phyloP scores from a whole-genome alignment of 768 basidiomycete genomes.

The Rhodotorula babjevae region DNA sequence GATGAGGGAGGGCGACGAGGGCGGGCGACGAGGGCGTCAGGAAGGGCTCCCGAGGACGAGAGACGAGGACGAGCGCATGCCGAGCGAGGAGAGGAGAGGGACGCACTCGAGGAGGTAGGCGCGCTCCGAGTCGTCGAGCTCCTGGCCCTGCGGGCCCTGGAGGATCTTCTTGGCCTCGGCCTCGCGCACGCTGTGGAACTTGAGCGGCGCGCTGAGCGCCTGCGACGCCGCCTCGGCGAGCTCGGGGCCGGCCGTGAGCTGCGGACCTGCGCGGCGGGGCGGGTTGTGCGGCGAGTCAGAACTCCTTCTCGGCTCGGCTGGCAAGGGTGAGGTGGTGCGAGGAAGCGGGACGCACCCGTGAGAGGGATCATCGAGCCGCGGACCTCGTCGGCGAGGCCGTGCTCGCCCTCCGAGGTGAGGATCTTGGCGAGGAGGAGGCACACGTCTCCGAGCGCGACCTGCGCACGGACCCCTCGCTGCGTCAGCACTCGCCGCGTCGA shows the following conservation, averaged over 20 bases:
- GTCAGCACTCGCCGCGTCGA: too few species aligned
- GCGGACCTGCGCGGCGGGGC: background rate
- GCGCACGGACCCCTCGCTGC: background rate
- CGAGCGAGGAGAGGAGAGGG: background rate
- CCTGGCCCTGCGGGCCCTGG: background rate
- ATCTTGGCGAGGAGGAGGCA: constrained; percentile 13
- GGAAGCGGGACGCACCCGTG: background rate
- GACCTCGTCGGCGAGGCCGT: constrained; percentile 12
- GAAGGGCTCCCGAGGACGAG: too few species aligned
- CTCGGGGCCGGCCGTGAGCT: constrained; percentile 9
- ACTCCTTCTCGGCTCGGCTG: too few species aligned
- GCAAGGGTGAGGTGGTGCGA: too few species aligned
- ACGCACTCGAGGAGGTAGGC: constrained; percentile 16
- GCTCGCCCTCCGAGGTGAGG: background rate
- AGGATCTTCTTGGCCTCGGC: constrained; percentile 13
- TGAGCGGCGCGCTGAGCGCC: constrained; percentile 4
- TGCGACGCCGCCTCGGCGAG: constrained; percentile 18
- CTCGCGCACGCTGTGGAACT: constrained; percentile 5
- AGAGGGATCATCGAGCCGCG: constrained; percentile 10
- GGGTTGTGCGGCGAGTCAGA: background rate
- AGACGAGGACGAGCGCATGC: too few species aligned
- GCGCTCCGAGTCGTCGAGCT: background rate
- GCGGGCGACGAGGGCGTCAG: too few species aligned
- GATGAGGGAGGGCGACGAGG: too few species aligned
- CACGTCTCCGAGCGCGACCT: constrained; percentile 18